Base-by-base conservation (phyloP, 2,329 filamentous ascomycete species). In the Pezicula rhizophila region DNA sequence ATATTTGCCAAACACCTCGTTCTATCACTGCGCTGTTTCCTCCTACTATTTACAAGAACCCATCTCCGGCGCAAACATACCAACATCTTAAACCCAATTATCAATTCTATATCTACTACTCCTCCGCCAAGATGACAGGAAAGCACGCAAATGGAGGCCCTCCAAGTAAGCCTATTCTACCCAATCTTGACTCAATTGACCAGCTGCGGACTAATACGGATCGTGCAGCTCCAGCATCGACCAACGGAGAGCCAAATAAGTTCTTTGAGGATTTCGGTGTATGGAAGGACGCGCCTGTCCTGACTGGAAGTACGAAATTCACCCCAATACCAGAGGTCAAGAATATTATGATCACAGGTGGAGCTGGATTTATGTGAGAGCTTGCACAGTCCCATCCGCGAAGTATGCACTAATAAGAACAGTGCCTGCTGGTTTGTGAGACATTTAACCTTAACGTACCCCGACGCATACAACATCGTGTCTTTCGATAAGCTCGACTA, bases 401-500 rank as follows among this genome's bases (percentile, higher is more conserved):
- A 35, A 41, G 39, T 35, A 45, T 33, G 46, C 50, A 43, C 57
- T 62, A 47, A 62, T 48, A 31, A 33, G 20, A n/a, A 51, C 48
- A 90, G 86, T 67, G 87, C 85, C 46, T 90, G 85, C 65, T 92
- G 88, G 88, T 77, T 92, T 34, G 85, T 89, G 53, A 83, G 88
- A 52, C 87, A 92, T 68, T 74, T 93, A 46, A 81, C 81, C 10
- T 69, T 87, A 50, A 88, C 83, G 31, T 92, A 92, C 62, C 78
- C 84, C 3, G 65, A 82, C 37, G 75, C 79, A 54, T 93, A 93
- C 74, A 87, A 87, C 61, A 79, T 92, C 54, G 75, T 92, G 45
- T 91, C 85, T 31, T 89, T 91, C 61, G 88, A 93, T 70, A 92
- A 91, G 68, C 75, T 92, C 51, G 87, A 92, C 65, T 89, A 90